Conservation (phyloP, 306 rosid genomes). For the Biancaea sappan region DNA sequence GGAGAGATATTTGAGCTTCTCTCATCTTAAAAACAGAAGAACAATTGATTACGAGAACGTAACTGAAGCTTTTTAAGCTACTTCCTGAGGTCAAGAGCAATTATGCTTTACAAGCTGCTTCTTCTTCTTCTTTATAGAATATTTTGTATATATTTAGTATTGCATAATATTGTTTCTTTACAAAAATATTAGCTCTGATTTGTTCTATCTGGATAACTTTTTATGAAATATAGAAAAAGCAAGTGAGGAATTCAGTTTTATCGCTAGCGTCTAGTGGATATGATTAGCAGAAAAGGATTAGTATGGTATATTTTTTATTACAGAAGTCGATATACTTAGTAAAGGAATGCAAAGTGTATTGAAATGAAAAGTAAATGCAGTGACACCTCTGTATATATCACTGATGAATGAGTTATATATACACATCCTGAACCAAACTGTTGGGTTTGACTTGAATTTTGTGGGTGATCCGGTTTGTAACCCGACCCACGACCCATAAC, state of each 20-base stretch:
- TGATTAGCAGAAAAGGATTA: background rate
- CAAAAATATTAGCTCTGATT: background rate
- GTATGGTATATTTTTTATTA: background rate
- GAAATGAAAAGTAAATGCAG: too few species aligned
- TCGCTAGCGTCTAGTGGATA: background rate
- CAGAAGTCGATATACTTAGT: too few species aligned
- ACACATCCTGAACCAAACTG: too few species aligned
- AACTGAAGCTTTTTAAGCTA: background rate
- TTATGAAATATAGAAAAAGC: background rate
- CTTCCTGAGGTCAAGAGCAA: background rate
- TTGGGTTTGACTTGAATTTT: too few species aligned
- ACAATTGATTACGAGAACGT: background rate
- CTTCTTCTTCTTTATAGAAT: background rate
- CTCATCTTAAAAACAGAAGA: background rate
- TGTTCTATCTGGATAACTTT: background rate
- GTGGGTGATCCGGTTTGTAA: too few species aligned
- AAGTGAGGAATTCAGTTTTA: background rate
- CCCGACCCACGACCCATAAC: too few species aligned
- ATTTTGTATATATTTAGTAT: background rate
- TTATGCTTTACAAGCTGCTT: background rate
- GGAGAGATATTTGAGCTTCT: too few species aligned
- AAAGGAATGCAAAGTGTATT: too few species aligned
- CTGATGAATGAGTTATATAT: too few species aligned
- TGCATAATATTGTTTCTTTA: background rate
- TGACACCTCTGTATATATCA: too few species aligned